These are phyloP conservation scores for Geotrichum europaeum DNA, from an alignment of 1,139 yeast genomes.

Conservation along the genomic window DNA sequence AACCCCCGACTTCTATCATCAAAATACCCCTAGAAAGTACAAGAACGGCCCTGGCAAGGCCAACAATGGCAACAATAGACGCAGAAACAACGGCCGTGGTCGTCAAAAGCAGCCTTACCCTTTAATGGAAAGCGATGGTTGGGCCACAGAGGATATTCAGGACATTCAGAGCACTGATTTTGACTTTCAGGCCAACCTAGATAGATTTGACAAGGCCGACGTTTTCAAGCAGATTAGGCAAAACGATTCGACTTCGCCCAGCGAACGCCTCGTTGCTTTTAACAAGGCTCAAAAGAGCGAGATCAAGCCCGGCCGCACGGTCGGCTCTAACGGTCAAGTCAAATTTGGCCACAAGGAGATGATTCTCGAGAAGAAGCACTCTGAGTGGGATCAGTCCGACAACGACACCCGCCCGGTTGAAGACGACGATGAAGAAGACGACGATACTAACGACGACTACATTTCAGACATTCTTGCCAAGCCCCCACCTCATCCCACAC, in stretches of 20 bases:
- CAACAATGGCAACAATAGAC: conserved; percentile 5
- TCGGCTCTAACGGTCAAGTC: conserved; percentile 14
- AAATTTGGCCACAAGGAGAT: conserved; percentile 68
- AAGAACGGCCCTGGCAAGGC: conserved; percentile 1
- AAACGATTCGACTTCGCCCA: conserved; percentile 55
- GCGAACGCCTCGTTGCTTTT: conserved; percentile 66
- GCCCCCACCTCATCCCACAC: conserved; percentile 14
- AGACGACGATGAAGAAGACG: conserved; percentile 31
- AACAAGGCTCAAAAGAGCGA: conserved; percentile 41
- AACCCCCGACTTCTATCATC: not conserved
- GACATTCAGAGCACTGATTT: conserved; percentile 50
- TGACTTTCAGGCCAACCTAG: conserved; percentile 78
- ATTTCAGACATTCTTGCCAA: conserved; percentile 23
- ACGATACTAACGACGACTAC: conserved; percentile 16
- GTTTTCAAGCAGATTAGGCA: conserved; percentile 73
- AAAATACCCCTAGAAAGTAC: not conserved
- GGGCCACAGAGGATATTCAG: conserved; percentile 52
- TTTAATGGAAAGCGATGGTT: conserved; percentile 34
- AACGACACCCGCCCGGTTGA: conserved; percentile 36
- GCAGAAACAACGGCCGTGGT: conserved; percentile 5
- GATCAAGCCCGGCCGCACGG: conserved; percentile 14
- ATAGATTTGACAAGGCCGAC: conserved; percentile 72
- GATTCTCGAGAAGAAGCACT: conserved; percentile 47
- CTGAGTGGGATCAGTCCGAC: conserved; percentile 21
- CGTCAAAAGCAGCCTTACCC: conserved; percentile 12